Evolutionary conservation across 257 asterid species (phyloP).

Genomic region (Gentiana macrophylla): DNA sequence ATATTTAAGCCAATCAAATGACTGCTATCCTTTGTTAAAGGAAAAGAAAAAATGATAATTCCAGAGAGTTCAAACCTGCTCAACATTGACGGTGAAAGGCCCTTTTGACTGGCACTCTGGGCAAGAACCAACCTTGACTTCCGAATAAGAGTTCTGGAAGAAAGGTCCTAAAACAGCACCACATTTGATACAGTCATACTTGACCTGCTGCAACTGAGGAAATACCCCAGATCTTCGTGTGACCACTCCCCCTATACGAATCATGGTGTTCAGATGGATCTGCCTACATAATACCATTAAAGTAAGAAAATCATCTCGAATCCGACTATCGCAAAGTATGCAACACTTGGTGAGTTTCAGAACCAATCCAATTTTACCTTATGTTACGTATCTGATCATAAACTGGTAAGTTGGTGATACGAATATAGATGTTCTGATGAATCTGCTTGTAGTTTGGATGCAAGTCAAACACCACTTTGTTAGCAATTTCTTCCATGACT

Average conservation of each 20-base stretch:
- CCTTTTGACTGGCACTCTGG: conserved; percentile 96
- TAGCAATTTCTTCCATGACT: conserved; percentile 97
- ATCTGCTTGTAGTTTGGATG: conserved; percentile 85
- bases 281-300: conserved; percentile 46
- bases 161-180: conserved; percentile 91
- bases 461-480: conserved; percentile 69
- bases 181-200: conserved; percentile 85
- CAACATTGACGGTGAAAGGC: conserved; percentile 87
- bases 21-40: background rate
- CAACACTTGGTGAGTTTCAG: background rate
- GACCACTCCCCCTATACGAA: conserved; percentile 96
- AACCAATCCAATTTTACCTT: conserved; percentile 30
- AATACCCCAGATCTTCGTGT: conserved; percentile 96
- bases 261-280: conserved; percentile 94
- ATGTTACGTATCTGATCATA: conserved; percentile 96
- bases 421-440: conserved; percentile 76
- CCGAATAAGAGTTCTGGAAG: conserved; percentile 95
- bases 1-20: conserved; percentile 7
- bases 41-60: background rate
- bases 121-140: conserved; percentile 96
- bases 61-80: conserved; percentile 50
- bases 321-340: background rate
- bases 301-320: background rate
- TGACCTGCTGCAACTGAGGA: conserved; percentile 94
- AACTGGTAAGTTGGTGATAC: conserved; percentile 89